Evolutionary conservation across 805 yeast species (phyloP).

Genomic region (Monosporozyma aerobia): DNA sequence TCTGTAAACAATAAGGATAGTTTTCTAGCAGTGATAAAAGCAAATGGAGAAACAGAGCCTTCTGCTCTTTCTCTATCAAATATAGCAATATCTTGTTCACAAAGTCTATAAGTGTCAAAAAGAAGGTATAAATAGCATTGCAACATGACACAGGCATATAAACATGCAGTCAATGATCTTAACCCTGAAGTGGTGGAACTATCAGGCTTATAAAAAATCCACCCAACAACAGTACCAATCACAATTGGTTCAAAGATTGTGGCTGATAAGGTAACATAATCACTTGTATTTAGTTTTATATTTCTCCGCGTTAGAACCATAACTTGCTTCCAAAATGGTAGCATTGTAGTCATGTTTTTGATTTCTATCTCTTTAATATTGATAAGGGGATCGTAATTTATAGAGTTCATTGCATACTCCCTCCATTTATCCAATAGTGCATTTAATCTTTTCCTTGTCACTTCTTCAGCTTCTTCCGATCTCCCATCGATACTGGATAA

Average conservation of each 20-base stretch:
- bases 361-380: slow-evolving; percentile 18
- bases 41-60: slow-evolving; percentile 53
- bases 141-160: slow-evolving; percentile 44
- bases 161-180: slow-evolving; percentile 45
- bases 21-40: slow-evolving; percentile 59
- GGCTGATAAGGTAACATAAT: slow-evolving; percentile 39
- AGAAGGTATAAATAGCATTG: slow-evolving; percentile 48
- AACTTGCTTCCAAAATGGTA: slow-evolving; percentile 37
- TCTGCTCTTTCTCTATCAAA: slow-evolving; percentile 66
- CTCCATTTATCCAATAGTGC: slow-evolving; percentile 35
- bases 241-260: slow-evolving; percentile 40
- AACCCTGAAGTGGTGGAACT: slow-evolving; percentile 41
- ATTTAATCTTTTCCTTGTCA: slow-evolving; percentile 30
- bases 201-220: slow-evolving; percentile 62
- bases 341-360: slow-evolving; percentile 23
- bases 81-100: slow-evolving; percentile 44
- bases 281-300: slow-evolving; percentile 39
- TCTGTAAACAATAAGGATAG: slow-evolving; percentile 58
- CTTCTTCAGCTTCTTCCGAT: slow-evolving; percentile 29
- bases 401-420: slow-evolving; percentile 4
- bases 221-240: slow-evolving; percentile 58
- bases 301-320: slow-evolving; percentile 38
- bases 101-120: slow-evolving; percentile 51
- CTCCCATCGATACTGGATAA: slow-evolving; percentile 48
- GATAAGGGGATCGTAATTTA: slow-evolving; percentile 3